Conservation (phyloP, 306 rosid species). For the Calophaca sinica region DNA sequence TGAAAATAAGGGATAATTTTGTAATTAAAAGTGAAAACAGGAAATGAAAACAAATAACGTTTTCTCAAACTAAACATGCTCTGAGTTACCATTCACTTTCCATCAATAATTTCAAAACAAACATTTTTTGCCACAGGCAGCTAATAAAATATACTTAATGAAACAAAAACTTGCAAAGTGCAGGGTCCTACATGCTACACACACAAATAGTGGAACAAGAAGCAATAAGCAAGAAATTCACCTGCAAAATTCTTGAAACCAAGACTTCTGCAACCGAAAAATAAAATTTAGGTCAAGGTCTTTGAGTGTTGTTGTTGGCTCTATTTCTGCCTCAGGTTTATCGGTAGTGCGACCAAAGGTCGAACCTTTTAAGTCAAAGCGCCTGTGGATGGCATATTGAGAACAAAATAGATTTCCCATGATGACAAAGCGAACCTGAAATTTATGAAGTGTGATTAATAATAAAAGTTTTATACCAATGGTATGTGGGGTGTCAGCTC, state of each 20-base stretch:
- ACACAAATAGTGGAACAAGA: background rate
- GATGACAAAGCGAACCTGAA: conserved; percentile 93
- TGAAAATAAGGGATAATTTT: no score
- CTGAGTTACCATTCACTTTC: no score
- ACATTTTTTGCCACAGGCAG: no score
- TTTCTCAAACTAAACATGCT: no score
- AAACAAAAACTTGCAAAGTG: background rate
- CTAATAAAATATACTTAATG: conserved; percentile 10
- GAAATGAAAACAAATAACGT: no score
- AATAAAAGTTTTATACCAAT: conserved; percentile 10
- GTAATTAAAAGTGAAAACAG: no score
- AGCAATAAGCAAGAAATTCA: conserved; percentile 26
- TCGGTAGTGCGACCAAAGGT: conserved; percentile 84
- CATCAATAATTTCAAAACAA: no score
- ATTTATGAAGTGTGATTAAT: conserved; percentile 30
- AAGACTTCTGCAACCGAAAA: conserved; percentile 81
- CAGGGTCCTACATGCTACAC: background rate
- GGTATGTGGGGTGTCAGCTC: no score
- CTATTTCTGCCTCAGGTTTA: conserved; percentile 80
- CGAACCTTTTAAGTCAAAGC: conserved; percentile 95
- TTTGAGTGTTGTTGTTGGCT: conserved; percentile 87
- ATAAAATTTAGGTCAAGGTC: conserved; percentile 89
- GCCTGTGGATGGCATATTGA: conserved; percentile 69
- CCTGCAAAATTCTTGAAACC: conserved; percentile 95
- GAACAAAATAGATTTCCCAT: conserved; percentile 97